Evolutionary conservation across 2,329 filamentous ascomycete species (phyloP).

Genomic region (Penicillium sp.): DNA sequence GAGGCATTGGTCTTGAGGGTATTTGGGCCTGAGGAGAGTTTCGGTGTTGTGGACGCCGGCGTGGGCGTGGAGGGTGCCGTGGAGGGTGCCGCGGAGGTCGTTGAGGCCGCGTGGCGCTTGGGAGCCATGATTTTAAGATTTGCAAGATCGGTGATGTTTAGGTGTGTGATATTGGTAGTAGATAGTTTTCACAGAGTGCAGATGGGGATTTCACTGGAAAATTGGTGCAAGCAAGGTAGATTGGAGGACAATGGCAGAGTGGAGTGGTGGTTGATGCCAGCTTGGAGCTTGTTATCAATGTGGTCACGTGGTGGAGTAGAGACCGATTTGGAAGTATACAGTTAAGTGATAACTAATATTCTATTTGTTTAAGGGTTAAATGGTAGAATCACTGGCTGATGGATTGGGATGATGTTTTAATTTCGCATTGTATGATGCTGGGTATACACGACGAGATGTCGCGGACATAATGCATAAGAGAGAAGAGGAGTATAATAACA

Average conservation of each 20-base stretch:
- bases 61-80: slow-evolving; percentile 17
- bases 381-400: neutral
- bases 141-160: slow-evolving; percentile 26
- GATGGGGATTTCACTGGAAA: neutral
- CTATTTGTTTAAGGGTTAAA: neutral
- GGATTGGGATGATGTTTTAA: neutral
- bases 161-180: slow-evolving; percentile 16
- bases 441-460: neutral
- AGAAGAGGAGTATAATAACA: slow-evolving; percentile 13
- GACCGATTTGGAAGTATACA: slow-evolving; percentile 1
- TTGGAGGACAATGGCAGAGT: slow-evolving; percentile 17
- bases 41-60: slow-evolving; percentile 16
- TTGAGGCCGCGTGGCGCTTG: slow-evolving; percentile 31
- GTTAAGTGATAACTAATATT: neutral
- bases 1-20: slow-evolving; percentile 42
- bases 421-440: neutral
- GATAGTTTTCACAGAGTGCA: neutral
- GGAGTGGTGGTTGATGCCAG: slow-evolving; percentile 24
- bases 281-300: slow-evolving; percentile 28
- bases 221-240: neutral
- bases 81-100: slow-evolving; percentile 26
- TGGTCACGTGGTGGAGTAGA: slow-evolving; percentile 20
- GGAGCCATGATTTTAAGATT: slow-evolving; percentile 25
- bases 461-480: slow-evolving; percentile 2
- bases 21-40: slow-evolving; percentile 35